phyloP scores from a whole-genome alignment of 371 early-diverging fungal genomes.

The Mortierella sp. region DNA sequence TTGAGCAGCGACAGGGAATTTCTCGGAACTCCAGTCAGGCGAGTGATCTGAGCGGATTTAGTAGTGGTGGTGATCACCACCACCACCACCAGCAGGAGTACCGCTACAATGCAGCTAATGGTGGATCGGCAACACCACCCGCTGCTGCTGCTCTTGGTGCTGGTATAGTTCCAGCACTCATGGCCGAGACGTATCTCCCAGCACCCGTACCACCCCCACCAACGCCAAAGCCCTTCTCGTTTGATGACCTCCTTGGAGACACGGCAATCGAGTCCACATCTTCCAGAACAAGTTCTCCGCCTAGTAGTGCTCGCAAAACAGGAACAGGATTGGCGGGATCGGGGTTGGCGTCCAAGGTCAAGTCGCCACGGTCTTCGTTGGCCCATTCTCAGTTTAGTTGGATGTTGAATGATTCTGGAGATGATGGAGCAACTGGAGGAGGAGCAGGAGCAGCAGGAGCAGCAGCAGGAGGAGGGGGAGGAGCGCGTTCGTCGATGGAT shows the following conservation, averaged over 20 bases:
- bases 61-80: neutral
- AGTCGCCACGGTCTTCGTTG: slow-evolving; percentile 52
- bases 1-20: slow-evolving; percentile 17
- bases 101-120: neutral
- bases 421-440: neutral
- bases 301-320: slow-evolving; percentile 7
- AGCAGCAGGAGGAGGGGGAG: neutral
- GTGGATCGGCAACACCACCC: neutral
- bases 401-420: slow-evolving; percentile 40
- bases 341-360: slow-evolving; percentile 21
- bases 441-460: neutral
- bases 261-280: slow-evolving; percentile 3
- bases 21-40: slow-evolving; percentile 26
- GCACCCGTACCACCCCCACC: slow-evolving; percentile 19
- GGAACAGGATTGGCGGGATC: slow-evolving; percentile 14
- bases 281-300: neutral
- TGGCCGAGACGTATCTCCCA: slow-evolving; percentile 18
- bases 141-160: neutral
- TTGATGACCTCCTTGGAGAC: slow-evolving; percentile 53
- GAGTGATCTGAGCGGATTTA: neutral
- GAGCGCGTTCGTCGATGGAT: neutral
- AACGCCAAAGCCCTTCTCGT: slow-evolving; percentile 50
- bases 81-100: neutral
- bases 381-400: slow-evolving; percentile 54
- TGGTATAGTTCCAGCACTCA: neutral